These are phyloP conservation scores for Saksenaea vasiformis DNA, from an alignment of 371 early-diverging fungal genomes.

Conservation along the genomic window DNA sequence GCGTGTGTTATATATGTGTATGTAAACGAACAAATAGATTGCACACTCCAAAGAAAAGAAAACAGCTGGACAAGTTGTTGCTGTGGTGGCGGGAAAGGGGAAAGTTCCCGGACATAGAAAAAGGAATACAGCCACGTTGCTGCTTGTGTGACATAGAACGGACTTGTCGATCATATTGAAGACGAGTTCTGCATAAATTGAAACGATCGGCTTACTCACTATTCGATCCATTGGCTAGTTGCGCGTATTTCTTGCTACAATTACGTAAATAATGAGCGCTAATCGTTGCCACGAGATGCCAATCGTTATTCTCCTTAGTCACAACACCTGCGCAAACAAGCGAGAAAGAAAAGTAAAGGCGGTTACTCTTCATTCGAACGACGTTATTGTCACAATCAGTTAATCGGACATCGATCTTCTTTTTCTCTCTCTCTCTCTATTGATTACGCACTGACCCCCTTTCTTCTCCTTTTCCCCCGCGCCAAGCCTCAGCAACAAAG, in stretches of 20 bases:
- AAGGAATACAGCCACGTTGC: slow-evolving; percentile 5
- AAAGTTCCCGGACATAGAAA: background rate
- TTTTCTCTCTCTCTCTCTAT: background rate
- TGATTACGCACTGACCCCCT: slow-evolving; percentile 5
- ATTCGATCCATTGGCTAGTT: background rate
- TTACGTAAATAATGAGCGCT: background rate
- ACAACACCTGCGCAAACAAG: no score
- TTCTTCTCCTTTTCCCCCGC: background rate
- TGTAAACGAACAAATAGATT: background rate
- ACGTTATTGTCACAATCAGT: background rate
- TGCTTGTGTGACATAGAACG: background rate
- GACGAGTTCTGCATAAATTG: background rate
- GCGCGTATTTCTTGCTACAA: slow-evolving; percentile 20
- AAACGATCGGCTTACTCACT: background rate
- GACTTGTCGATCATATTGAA: slow-evolving; percentile 1
- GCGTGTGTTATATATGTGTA: background rate
- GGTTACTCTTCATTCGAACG: background rate
- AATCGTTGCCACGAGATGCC: background rate
- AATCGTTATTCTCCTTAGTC: no score
- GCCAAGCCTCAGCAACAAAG: background rate
- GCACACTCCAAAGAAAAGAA: background rate
- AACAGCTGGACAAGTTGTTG: background rate
- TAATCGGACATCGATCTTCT: background rate
- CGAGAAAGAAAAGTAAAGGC: no score
- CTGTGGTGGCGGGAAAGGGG: background rate